Percentiles rank a stretch among this genome's conserved stretches.
Conservation (phyloP, 1,139 yeast genomes). For the Hanseniaspora gamundiae region DNA sequence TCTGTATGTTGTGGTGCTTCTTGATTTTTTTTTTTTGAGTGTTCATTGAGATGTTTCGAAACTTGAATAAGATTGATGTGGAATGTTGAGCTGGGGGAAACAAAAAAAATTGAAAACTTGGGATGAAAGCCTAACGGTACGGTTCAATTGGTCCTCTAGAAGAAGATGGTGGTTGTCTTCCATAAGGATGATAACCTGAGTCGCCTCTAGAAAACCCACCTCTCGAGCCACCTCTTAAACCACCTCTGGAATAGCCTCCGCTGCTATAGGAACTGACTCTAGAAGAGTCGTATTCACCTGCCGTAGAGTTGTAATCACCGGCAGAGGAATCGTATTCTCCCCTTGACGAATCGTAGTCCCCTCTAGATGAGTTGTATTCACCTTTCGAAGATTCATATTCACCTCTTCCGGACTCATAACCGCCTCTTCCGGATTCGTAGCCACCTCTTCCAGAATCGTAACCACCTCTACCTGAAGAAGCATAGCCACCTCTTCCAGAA, state of each 20-base stretch:
- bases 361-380: conserved; percentile 15
- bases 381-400: conserved; percentile 8
- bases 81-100: too few relatives aligned
- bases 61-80: too few relatives aligned
- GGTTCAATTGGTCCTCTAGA: conserved; percentile 1
- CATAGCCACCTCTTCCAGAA: conserved; percentile 12
- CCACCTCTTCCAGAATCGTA: background rate
- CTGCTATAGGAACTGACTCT: conserved; percentile 11
- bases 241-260: conserved; percentile 16
- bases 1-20: too few relatives aligned
- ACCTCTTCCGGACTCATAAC: conserved; percentile 13
- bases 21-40: too few relatives aligned
- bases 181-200: background rate
- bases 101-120: too few relatives aligned
- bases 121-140: conserved; percentile 4
- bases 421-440: conserved; percentile 12
- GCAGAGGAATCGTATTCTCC: conserved; percentile 19
- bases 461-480: conserved; percentile 10
- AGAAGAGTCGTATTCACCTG: conserved; percentile 7
- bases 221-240: conserved; percentile 15
- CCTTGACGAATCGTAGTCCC: conserved; percentile 14
- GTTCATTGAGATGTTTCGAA: too few relatives aligned
- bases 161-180: background rate
- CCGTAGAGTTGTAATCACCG: conserved; percentile 10
- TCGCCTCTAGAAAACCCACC: conserved; percentile 7